These are phyloP conservation scores for Thymus mandschuricus DNA, from an alignment of 257 asterid genomes.

Conservation along the genomic window DNA sequence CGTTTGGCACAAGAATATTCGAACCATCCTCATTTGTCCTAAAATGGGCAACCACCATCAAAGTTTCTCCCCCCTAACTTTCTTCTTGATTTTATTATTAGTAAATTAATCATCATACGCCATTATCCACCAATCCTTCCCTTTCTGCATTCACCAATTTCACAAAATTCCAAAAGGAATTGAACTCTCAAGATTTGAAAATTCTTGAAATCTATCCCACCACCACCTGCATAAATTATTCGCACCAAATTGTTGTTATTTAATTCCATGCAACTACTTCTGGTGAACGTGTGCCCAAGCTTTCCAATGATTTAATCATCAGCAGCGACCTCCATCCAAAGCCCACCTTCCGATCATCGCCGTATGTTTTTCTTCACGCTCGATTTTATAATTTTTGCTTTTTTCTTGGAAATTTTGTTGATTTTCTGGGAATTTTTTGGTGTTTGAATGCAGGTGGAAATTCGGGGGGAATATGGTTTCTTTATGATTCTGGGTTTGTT, in stretches of 20 bases:
- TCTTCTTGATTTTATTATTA: constrained; percentile 11
- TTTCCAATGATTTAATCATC: constrained; percentile 30
- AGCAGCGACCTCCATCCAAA: constrained; percentile 30
- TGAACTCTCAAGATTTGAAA: constrained; percentile 1
- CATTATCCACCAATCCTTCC: constrained; percentile 35
- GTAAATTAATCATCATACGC: neutral
- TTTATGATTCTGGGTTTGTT: constrained; percentile 26
- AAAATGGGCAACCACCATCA: constrained; percentile 39
- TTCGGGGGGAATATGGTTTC: constrained; percentile 23
- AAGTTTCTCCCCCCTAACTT: constrained; percentile 21
- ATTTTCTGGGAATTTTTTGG: constrained; percentile 1
- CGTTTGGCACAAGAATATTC: constrained; percentile 1
- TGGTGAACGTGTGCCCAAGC: constrained; percentile 46
- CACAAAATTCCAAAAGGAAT: constrained; percentile 23
- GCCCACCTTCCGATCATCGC: constrained; percentile 29
- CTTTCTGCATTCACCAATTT: constrained; percentile 15
- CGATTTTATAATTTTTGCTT: neutral
- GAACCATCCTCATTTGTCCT: constrained; percentile 11
- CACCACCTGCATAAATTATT: constrained; percentile 16
- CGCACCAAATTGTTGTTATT: constrained; percentile 21
- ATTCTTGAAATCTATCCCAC: neutral
- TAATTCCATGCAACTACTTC: constrained; percentile 49
- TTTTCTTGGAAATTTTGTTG: constrained; percentile 24
- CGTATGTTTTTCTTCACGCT: constrained; percentile 18
- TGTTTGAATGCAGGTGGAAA: constrained; percentile 35